These are phyloP conservation scores for Colletotrichum sp. DNA, from an alignment of 2,329 filamentous ascomycete species.

Conservation along the genomic window DNA sequence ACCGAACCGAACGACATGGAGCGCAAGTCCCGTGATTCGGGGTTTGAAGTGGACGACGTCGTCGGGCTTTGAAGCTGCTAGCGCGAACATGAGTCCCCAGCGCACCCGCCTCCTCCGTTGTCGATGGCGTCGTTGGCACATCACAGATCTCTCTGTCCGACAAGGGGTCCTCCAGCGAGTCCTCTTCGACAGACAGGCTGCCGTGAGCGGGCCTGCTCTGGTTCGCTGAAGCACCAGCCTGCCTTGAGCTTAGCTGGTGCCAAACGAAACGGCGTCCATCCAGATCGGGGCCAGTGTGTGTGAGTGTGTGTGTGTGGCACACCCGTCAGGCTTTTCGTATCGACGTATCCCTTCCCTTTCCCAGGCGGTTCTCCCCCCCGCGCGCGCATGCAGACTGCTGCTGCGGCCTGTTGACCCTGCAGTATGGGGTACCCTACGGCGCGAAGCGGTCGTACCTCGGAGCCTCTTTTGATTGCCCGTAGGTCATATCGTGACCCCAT, in stretches of 20 bases:
- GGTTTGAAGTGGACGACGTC: slow-evolving; percentile 8
- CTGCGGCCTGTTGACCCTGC: slow-evolving; percentile 8
- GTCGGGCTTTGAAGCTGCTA: slow-evolving; percentile 12
- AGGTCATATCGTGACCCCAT: slow-evolving; percentile 23
- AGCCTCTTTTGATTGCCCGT: slow-evolving; percentile 31
- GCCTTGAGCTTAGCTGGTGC: not conserved
- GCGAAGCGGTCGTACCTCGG: slow-evolving; percentile 35
- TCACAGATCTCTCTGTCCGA: not conserved
- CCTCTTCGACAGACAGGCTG: not conserved
- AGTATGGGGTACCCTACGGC: slow-evolving; percentile 4
- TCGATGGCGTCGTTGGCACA: not conserved
- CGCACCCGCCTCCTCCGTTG: slow-evolving; percentile 1
- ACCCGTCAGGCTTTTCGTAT: not conserved
- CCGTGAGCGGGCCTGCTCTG: not conserved
- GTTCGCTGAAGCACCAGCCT: not conserved
- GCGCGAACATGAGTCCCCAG: not conserved
- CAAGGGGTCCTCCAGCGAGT: not conserved
- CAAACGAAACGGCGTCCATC: slow-evolving; percentile 19
- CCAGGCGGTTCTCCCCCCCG: not conserved
- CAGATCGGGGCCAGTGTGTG: slow-evolving; percentile 6
- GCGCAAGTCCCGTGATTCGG: slow-evolving; percentile 4
- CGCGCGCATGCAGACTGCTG: not conserved
- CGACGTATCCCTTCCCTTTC: not conserved
- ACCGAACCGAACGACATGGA: not conserved
- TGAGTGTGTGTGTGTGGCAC: not conserved